A percentile compares a stretch with the other conserved stretches of the same genome.
These are phyloP conservation scores for Septoria linicola DNA, from an alignment of 2,329 filamentous ascomycete species.

Conservation along the genomic window DNA sequence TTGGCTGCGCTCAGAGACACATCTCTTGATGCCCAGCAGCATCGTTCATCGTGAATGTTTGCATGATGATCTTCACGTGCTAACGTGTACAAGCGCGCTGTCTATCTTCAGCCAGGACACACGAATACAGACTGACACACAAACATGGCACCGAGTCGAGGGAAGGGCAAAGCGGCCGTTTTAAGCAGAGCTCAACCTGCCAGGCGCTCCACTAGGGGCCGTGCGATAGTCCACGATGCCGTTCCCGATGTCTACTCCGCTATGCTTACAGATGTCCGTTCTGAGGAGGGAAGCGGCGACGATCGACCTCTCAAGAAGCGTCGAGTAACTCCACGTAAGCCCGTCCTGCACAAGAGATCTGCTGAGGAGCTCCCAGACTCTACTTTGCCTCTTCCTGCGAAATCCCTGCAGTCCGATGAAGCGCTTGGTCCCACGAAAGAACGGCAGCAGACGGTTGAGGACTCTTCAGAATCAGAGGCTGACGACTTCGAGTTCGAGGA, in stretches of 20 bases:
- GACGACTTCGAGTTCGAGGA: constrained; percentile 65
- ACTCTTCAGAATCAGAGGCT: constrained; percentile 41
- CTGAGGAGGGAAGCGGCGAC: constrained; percentile 13
- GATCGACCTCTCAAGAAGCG: constrained; percentile 34
- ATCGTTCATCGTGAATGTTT: too few species aligned
- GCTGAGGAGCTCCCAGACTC: neutral
- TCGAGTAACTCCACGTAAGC: constrained; percentile 17
- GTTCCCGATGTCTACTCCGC: constrained; percentile 32
- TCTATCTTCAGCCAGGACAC: neutral
- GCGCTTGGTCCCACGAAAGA: neutral
- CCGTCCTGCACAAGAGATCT: neutral
- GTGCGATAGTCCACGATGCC: constrained; percentile 11
- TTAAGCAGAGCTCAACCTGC: constrained; percentile 5
- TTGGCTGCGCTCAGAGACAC: too few species aligned
- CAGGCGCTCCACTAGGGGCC: constrained; percentile 19
- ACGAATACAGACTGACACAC: neutral
- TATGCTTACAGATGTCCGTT: constrained; percentile 34
- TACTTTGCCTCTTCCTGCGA: neutral
- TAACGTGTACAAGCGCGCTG: neutral
- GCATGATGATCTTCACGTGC: too few species aligned
- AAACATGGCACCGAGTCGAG: constrained; percentile 35
- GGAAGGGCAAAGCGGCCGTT: constrained; percentile 27
- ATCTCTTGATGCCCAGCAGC: too few species aligned
- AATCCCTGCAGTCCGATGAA: neutral
- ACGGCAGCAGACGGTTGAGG: constrained; percentile 31